Evolutionary conservation across 2,329 filamentous ascomycete genomes (phyloP).

Genomic region (Aureobasidium lini): DNA sequence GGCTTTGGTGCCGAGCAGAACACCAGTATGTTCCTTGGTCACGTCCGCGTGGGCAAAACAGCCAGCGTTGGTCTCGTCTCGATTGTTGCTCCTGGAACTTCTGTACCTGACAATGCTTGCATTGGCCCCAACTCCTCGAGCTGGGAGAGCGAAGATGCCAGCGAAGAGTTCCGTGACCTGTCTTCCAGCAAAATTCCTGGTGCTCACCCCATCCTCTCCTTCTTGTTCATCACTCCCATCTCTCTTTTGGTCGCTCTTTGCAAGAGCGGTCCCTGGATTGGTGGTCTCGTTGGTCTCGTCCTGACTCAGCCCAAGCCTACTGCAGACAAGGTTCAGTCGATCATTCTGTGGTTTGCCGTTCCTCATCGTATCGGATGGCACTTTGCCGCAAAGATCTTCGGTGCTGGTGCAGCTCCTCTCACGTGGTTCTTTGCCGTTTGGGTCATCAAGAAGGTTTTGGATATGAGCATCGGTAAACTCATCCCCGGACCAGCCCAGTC

Average conservation of each 20-base stretch:
- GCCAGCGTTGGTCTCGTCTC: conserved; percentile 43
- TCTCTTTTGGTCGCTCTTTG: conserved; percentile 34
- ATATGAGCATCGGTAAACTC: conserved; percentile 34
- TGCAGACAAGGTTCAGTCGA: conserved; percentile 33
- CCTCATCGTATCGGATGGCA: conserved; percentile 43
- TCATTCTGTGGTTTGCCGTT: conserved; percentile 45
- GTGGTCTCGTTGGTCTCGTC: conserved; percentile 39
- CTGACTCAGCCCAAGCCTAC: conserved; percentile 28
- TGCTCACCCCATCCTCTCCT: conserved; percentile 39
- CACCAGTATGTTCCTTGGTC: conserved; percentile 50
- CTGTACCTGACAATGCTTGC: conserved; percentile 42
- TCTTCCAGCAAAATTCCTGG: conserved; percentile 32
- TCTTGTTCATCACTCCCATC: conserved; percentile 40
- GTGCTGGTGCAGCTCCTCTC: conserved; percentile 36
- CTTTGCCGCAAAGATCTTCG: conserved; percentile 41
- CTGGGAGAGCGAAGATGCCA: conserved; percentile 45
- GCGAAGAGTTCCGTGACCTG: conserved; percentile 42
- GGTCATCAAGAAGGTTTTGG: conserved; percentile 35
- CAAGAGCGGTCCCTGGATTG: conserved; percentile 39
- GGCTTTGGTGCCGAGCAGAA: conserved; percentile 51
- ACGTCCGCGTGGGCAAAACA: conserved; percentile 43
- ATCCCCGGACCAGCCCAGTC: conserved; percentile 26
- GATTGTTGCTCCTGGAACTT: conserved; percentile 45
- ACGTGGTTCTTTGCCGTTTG: conserved; percentile 39
- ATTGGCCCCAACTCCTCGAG: conserved; percentile 52